Evolutionary conservation across 768 basidiomycete genomes (phyloP).

Genomic region (Pleurotus pulmonarius): DNA sequence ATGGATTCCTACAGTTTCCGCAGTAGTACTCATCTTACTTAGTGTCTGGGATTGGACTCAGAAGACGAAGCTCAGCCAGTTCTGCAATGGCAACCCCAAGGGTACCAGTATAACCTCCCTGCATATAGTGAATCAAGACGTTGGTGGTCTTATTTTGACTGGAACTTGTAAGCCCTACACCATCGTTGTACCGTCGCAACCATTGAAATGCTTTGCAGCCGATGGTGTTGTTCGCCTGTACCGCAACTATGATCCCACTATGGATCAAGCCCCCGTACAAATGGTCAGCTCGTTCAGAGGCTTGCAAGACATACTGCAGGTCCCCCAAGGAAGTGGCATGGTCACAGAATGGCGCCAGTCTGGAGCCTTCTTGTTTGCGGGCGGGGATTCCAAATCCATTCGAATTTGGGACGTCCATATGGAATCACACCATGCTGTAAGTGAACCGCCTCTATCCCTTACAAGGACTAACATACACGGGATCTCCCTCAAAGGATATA

Average conservation of each 20-base stretch:
- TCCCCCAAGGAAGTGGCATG: slow-evolving; percentile 78
- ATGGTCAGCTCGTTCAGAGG: slow-evolving; percentile 95
- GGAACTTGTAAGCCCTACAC: slow-evolving; percentile 67
- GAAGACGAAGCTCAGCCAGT: slow-evolving; percentile 71
- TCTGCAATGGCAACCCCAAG: slow-evolving; percentile 83
- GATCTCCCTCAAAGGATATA: slow-evolving; percentile 56
- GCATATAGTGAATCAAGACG: slow-evolving; percentile 93
- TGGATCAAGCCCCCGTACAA: slow-evolving; percentile 72
- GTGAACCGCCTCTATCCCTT: slow-evolving; percentile 18
- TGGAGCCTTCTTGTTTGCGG: slow-evolving; percentile 80
- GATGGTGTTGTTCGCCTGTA: slow-evolving; percentile 92
- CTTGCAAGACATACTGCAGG: slow-evolving; percentile 70
- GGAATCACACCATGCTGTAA: slow-evolving; percentile 71
- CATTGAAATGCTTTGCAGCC: slow-evolving; percentile 41
- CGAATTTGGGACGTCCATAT: slow-evolving; percentile 95
- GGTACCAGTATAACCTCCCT: slow-evolving; percentile 85
- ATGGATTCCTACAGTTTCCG: not conserved
- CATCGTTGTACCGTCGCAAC: not conserved
- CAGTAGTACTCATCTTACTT: slow-evolving; percentile 5
- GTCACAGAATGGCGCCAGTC: slow-evolving; percentile 93
- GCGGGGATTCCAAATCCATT: slow-evolving; percentile 87
- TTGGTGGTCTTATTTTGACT: slow-evolving; percentile 84
- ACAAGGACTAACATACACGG: not conserved
- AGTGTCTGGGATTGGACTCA: slow-evolving; percentile 97
- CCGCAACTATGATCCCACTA: slow-evolving; percentile 81